These are phyloP conservation scores for Trichoderma asperelloides DNA, from an alignment of 495 filamentous ascomycete genomes.

Conservation along the genomic window DNA sequence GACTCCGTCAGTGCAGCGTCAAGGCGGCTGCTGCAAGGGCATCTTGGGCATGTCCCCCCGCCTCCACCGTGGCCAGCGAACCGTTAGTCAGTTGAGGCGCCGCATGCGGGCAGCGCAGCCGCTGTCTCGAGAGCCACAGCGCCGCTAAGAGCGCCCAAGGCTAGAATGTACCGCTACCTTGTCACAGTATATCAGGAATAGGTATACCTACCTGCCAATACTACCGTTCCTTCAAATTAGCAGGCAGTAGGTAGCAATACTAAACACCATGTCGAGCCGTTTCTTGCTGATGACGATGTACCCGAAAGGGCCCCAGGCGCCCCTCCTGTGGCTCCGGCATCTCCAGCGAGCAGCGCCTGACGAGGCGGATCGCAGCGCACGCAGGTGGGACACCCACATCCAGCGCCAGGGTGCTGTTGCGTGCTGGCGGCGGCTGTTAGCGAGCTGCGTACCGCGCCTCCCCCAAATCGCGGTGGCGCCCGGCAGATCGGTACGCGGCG, in stretches of 20 bases:
- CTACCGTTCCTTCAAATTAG: no score
- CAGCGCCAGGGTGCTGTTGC: not conserved
- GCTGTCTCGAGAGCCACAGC: not conserved
- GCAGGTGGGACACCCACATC: not conserved
- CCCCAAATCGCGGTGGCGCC: not conserved
- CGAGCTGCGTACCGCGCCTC: conserved; percentile 3
- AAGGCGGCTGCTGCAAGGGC: not conserved
- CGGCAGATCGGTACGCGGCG: not conserved
- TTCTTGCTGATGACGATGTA: no score
- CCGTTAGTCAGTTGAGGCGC: not conserved
- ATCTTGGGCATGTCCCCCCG: not conserved
- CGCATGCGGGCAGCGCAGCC: not conserved
- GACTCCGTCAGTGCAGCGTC: not conserved
- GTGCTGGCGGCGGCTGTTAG: conserved; percentile 2
- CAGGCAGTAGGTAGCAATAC: no score
- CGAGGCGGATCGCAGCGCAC: not conserved
- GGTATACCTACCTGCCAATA: no score
- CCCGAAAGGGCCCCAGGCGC: no score
- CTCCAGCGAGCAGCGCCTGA: not conserved
- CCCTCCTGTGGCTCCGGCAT: not conserved
- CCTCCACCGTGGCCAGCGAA: not conserved
- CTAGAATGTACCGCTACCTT: not conserved
- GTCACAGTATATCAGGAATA: no score
- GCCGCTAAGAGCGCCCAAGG: not conserved
- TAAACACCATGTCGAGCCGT: no score